Base-by-base conservation (phyloP, 208 protist species). In the Balamuthia mandrillaris region DNA sequence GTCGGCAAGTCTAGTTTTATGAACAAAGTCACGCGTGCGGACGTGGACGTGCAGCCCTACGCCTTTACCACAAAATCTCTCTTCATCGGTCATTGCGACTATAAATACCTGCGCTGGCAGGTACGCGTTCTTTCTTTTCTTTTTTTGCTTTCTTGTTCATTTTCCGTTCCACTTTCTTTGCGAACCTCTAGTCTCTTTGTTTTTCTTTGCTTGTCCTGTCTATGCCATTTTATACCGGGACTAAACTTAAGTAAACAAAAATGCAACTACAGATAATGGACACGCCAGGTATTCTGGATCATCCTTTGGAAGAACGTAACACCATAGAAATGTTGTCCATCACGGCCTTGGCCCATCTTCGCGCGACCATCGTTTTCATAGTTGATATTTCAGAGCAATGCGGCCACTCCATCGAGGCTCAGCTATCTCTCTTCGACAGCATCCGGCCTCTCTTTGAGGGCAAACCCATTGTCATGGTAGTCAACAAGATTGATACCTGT, bases 281-380 rank as follows among this genome's bases (percentile, higher is more conserved):
- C 93, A 99, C 98, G 16, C 99, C 99, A 18, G 99, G 99, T 91
- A 98, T 99, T 87, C 89, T 99, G 2, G 99, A 99, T 90, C 97
- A 99, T 88, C 97, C 98, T 14, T 93, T 99, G 4, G 98, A 99
- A 89, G 96, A 99, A 84, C 90, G 99, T 78, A 99, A 99, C 92
- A 99, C 98, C n/a, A 99, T 99, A 93, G 99, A 99, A 90, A 99
- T 99, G 98, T 98, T 99, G 90, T 95, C 97, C 16, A 98, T 99
- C 92, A 99, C 97, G 16, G 98, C 98, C 10, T 91, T 99, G 10
- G 98, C 98, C 0, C 97, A 99, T 91, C 93, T 99, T 7, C 91
- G 97, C 12, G 95, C 97, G 0, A 95, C 94, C 88, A 96, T 99
- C 60, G 91, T 99, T 45, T 99, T 98, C 91, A 95, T 99, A 75